These are phyloP conservation scores for Hypoxylon lienhwacheense DNA, from an alignment of 495 filamentous ascomycete species.

Conservation along the genomic window DNA sequence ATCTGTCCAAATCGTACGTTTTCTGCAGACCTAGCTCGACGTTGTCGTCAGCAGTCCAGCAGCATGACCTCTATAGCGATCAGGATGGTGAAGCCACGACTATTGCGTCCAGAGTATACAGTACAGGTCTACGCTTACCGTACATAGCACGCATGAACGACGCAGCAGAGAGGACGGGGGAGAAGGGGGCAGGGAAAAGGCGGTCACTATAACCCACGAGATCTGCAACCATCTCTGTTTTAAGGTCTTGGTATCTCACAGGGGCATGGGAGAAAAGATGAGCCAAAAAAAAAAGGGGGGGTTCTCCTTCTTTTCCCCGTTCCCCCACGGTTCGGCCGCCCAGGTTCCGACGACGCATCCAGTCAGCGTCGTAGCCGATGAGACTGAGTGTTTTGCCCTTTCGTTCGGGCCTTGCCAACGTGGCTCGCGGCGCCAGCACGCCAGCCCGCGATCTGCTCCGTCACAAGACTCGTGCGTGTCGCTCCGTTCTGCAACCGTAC, in stretches of 20 bases:
- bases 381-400: slow-evolving; percentile 33
- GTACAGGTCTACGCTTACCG: not conserved
- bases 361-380: slow-evolving; percentile 37
- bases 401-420: slow-evolving; percentile 27
- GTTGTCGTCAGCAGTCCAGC: slow-evolving; percentile 8
- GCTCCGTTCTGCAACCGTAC: slow-evolving; percentile 27
- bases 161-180: not conserved
- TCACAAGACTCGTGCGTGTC: slow-evolving; percentile 28
- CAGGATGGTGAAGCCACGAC: slow-evolving; percentile 5
- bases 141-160: not conserved
- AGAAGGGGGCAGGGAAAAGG: slow-evolving; percentile 9
- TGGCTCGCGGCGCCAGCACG: slow-evolving; percentile 23
- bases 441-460: slow-evolving; percentile 19
- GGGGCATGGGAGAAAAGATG: not conserved
- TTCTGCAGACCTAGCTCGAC: slow-evolving; percentile 27
- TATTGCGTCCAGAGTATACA: not conserved
- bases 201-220: slow-evolving; percentile 28
- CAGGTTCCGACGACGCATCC: slow-evolving; percentile 34
- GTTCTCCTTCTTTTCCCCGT: slow-evolving; percentile 6
- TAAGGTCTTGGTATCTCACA: slow-evolving; percentile 27
- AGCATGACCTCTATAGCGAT: slow-evolving; percentile 3
- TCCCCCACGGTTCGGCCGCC: slow-evolving; percentile 28
- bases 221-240: slow-evolving; percentile 36
- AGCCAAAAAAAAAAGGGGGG: slow-evolving; percentile 1
- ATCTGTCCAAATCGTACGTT: slow-evolving; percentile 34